These are phyloP conservation scores for Cordyceps militaris DNA, from an alignment of 2,329 filamentous ascomycete species.

Conservation along the genomic window DNA sequence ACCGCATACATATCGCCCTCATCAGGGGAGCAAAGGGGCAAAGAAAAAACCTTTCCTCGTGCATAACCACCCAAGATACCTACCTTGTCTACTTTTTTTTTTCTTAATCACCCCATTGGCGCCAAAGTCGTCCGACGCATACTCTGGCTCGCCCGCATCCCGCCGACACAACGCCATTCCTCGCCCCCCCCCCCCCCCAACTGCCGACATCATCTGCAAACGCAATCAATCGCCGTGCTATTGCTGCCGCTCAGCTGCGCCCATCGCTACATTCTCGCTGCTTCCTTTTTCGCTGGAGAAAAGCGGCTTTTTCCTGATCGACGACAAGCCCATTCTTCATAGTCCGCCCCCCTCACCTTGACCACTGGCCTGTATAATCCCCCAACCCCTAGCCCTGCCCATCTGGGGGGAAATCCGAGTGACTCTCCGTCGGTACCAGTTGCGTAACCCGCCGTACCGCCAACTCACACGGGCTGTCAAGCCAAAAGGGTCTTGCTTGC, in stretches of 20 bases:
- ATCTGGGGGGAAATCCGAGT: background rate
- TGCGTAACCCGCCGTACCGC: background rate
- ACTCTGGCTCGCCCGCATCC: background rate
- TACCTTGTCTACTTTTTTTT: background rate
- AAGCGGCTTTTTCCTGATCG: background rate
- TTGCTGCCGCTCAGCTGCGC: background rate
- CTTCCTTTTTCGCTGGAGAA: background rate
- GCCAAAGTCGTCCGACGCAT: constrained; percentile 5
- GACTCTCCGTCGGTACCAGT: background rate
- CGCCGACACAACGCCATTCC: background rate
- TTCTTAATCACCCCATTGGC: constrained; percentile 1
- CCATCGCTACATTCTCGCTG: background rate
- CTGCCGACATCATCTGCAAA: constrained; percentile 6
- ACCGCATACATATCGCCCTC: constrained; percentile 4
- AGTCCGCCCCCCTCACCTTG: background rate
- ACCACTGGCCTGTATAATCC: constrained; percentile 1
- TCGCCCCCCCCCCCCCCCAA: background rate
- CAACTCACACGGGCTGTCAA: background rate
- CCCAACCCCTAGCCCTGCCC: background rate
- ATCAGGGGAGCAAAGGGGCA: background rate
- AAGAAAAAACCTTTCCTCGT: background rate
- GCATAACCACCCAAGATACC: background rate
- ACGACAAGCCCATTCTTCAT: background rate
- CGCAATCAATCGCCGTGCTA: background rate
- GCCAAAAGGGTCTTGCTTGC: background rate